Conservation (phyloP, 208 protist species). For the Histomonas meleagridis region DNA sequence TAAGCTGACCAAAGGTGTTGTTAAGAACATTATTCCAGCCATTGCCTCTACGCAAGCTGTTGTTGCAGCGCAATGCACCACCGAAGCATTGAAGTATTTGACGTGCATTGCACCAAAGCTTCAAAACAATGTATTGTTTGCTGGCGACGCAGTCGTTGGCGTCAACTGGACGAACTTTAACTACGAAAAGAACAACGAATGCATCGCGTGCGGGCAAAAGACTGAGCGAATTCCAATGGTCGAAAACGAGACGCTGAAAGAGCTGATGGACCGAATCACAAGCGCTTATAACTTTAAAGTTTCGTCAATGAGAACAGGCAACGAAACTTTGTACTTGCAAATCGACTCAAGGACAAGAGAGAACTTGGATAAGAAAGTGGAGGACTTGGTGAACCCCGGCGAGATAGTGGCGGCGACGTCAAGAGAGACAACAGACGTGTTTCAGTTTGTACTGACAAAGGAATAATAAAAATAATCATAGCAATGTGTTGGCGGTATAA, state of each 20-base stretch:
- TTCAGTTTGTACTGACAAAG: too few species aligned
- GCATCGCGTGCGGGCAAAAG: background rate
- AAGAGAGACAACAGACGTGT: too few species aligned
- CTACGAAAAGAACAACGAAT: background rate
- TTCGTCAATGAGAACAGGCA: background rate
- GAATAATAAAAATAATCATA: too few species aligned
- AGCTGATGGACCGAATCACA: background rate
- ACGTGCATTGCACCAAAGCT: background rate
- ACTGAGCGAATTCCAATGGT: background rate
- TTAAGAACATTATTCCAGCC: conserved; percentile 95
- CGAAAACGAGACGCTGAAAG: background rate
- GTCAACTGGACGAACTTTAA: background rate
- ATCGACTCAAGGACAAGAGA: background rate
- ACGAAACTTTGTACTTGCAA: background rate
- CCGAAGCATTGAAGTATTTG: conserved; percentile 1
- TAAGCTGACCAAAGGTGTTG: conserved; percentile 63
- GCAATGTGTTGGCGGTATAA: too few species aligned
- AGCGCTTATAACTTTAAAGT: background rate
- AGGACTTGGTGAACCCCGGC: too few species aligned
- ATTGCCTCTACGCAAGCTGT: conserved; percentile 93
- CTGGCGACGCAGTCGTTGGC: background rate
- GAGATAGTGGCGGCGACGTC: too few species aligned
- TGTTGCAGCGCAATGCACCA: conserved; percentile 57
- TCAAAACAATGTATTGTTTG: background rate
- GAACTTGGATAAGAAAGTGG: background rate